These are phyloP conservation scores for Talaromyces sp. DNA, from an alignment of 2,329 filamentous ascomycete species.

Conservation along the genomic window DNA sequence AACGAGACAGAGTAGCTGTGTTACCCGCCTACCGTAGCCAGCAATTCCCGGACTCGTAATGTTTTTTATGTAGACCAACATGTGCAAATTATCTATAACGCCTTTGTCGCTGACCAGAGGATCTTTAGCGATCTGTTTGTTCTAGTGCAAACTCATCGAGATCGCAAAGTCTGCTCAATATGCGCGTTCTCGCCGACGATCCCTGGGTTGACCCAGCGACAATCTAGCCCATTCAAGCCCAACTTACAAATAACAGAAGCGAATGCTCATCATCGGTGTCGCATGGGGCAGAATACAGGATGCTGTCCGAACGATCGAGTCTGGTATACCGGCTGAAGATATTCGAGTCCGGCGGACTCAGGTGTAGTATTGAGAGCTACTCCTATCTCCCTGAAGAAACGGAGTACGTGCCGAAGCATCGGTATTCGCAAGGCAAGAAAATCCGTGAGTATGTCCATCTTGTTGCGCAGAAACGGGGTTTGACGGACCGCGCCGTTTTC, in stretches of 20 bases:
- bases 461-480: background rate
- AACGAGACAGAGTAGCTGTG: background rate
- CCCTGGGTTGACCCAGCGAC: background rate
- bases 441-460: background rate
- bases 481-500: background rate
- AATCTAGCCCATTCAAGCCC: background rate
- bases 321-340: background rate
- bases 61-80: background rate
- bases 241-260: background rate
- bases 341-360: background rate
- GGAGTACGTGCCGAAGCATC: background rate
- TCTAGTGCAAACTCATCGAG: background rate
- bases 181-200: background rate
- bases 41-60: background rate
- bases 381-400: background rate
- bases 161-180: background rate
- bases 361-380: background rate
- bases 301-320: background rate
- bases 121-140: background rate
- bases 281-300: background rate
- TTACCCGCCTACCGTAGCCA: background rate
- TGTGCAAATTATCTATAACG: background rate
- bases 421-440: background rate
- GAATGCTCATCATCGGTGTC: background rate
- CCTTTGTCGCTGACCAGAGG: background rate